Evolutionary conservation across 495 filamentous ascomycete species (phyloP).

Genomic region (Choiromyces venosus): DNA sequence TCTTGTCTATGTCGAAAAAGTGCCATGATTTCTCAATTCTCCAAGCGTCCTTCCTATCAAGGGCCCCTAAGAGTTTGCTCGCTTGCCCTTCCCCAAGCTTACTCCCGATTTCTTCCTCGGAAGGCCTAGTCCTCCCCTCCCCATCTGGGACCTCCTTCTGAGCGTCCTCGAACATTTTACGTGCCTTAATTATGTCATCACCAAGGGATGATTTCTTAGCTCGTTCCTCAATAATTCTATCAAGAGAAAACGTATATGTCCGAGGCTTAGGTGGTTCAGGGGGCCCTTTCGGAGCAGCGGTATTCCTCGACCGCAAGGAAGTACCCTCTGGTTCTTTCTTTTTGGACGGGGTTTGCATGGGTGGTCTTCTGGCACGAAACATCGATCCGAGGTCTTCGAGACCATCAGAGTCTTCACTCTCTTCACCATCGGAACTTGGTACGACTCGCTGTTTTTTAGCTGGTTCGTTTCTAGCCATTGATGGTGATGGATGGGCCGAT

Average conservation of each 20-base stretch:
- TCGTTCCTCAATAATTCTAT: slow-evolving; percentile 51
- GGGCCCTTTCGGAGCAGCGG: background rate
- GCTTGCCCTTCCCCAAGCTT: slow-evolving; percentile 52
- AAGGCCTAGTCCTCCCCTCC: slow-evolving; percentile 41
- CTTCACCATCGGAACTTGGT: slow-evolving; percentile 64
- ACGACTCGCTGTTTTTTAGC: slow-evolving; percentile 48
- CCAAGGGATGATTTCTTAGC: slow-evolving; percentile 17
- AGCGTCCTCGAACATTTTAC: slow-evolving; percentile 31
- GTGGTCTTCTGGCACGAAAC: slow-evolving; percentile 33
- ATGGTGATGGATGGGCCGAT: slow-evolving; percentile 31
- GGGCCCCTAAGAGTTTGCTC: slow-evolving; percentile 60
- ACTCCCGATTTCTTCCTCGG: slow-evolving; percentile 47
- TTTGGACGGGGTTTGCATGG: slow-evolving; percentile 18
- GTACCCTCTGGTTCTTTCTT: slow-evolving; percentile 1
- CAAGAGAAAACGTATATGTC: slow-evolving; percentile 64
- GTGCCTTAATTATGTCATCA: slow-evolving; percentile 16
- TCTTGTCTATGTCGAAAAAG: slow-evolving; percentile 54
- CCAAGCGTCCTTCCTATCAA: slow-evolving; percentile 69
- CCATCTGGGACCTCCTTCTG: slow-evolving; percentile 54
- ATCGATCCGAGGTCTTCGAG: slow-evolving; percentile 48
- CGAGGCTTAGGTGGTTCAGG: slow-evolving; percentile 34
- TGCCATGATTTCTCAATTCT: slow-evolving; percentile 57
- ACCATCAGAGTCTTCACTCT: slow-evolving; percentile 52
- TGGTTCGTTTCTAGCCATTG: slow-evolving; percentile 32
- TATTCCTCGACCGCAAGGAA: slow-evolving; percentile 15